Conservation (phyloP, 164 flowering plant genomes). For the Magnolia officinalis region DNA sequence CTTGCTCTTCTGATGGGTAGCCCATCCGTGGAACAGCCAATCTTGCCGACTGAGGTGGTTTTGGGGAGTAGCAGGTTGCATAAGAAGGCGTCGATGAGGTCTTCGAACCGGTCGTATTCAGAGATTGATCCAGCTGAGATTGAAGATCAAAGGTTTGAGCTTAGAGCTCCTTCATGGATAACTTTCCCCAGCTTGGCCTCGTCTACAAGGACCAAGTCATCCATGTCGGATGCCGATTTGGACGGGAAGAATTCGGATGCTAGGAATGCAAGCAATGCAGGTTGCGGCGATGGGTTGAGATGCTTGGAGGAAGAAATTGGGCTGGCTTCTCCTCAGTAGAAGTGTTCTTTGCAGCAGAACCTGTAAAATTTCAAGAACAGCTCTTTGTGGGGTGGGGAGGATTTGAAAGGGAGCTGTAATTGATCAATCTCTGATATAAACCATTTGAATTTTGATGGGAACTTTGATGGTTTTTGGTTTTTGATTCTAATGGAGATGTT, state of each 20-base stretch:
- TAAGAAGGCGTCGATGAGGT: slow-evolving; percentile 79
- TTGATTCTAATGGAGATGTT: not conserved
- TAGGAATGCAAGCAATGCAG: slow-evolving; percentile 27
- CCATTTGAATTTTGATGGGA: not conserved
- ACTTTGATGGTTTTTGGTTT: slow-evolving; percentile 1
- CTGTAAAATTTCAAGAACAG: slow-evolving; percentile 32
- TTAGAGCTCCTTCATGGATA: slow-evolving; percentile 95
- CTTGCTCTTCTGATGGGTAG: slow-evolving; percentile 85
- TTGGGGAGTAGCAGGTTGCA: slow-evolving; percentile 87
- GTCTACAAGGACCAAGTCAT: slow-evolving; percentile 88
- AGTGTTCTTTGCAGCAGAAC: slow-evolving; percentile 87
- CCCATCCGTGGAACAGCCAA: slow-evolving; percentile 76
- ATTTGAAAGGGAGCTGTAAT: not conserved
- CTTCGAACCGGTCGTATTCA: slow-evolving; percentile 55
- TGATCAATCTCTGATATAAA: slow-evolving; percentile 1
- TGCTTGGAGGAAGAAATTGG: slow-evolving; percentile 89
- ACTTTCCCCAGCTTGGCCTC: slow-evolving; percentile 94
- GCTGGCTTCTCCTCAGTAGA: slow-evolving; percentile 85
- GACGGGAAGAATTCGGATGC: slow-evolving; percentile 35
- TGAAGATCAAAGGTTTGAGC: slow-evolving; percentile 80
- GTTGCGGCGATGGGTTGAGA: slow-evolving; percentile 53
- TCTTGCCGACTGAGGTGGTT: slow-evolving; percentile 89
- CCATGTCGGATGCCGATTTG: slow-evolving; percentile 71
- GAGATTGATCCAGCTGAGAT: slow-evolving; percentile 53
- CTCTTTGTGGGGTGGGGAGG: not conserved